Evolutionary conservation across 164 flowering plant genomes (phyloP).

Genomic region (Aristolochia fimbriata): DNA sequence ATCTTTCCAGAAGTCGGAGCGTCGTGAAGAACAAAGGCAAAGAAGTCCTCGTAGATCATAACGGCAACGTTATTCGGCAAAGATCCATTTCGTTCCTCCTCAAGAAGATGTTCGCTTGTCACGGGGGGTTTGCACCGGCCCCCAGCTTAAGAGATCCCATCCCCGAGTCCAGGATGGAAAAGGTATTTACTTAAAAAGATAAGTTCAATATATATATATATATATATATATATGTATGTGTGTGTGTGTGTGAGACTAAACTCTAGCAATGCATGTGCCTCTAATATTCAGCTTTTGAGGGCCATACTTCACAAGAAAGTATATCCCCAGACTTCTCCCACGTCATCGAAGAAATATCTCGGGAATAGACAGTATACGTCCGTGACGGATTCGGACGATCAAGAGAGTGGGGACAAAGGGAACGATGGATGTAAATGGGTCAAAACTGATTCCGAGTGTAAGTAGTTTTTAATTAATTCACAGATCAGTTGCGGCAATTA

Average conservation of each 20-base stretch:
- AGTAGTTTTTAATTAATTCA: neutral
- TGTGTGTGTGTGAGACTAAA: no score
- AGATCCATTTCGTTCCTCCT: conserved; percentile 63
- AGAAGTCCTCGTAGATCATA: conserved; percentile 34
- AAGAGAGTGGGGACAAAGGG: conserved; percentile 14
- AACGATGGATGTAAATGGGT: conserved; percentile 61
- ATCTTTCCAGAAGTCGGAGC: conserved; percentile 26
- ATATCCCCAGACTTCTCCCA: conserved; percentile 33
- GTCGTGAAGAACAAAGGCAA: conserved; percentile 54
- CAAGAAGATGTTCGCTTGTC: conserved; percentile 59
- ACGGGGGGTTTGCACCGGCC: conserved; percentile 37
- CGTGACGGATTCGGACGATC: conserved; percentile 22
- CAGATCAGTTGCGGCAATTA: no score
- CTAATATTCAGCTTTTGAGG: conserved; percentile 49
- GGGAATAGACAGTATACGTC: conserved; percentile 20
- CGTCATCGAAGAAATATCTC: conserved; percentile 39
- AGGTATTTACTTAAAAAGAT: conserved; percentile 60
- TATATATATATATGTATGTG: no score
- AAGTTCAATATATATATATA: no score
- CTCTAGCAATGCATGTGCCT: no score
- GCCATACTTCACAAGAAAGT: conserved; percentile 61
- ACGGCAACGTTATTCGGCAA: conserved; percentile 39
- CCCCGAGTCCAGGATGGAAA: conserved; percentile 71
- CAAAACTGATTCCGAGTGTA: conserved; percentile 72
- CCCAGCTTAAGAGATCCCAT: conserved; percentile 54